phyloP scores from a whole-genome alignment of 2,329 filamentous ascomycete species.

The Penicillium sclerotiorum region DNA sequence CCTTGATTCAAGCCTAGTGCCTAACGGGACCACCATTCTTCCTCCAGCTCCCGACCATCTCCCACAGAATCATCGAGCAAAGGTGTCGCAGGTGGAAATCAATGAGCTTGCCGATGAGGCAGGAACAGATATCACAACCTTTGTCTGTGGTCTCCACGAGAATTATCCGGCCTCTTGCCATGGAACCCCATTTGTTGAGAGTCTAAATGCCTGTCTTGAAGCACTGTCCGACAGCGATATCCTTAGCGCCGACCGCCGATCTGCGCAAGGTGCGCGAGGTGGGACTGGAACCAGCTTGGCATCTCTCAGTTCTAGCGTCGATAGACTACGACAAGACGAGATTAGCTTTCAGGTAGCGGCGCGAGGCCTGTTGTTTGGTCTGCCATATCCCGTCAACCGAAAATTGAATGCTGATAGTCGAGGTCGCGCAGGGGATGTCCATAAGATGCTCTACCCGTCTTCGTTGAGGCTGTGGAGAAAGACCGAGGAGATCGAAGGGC shows the following conservation, averaged over 20 bases:
- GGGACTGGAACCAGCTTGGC: constrained; percentile 61
- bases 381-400: constrained; percentile 82
- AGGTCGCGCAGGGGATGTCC: constrained; percentile 58
- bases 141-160: constrained; percentile 87
- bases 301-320: constrained; percentile 50
- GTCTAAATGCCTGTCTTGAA: constrained; percentile 82
- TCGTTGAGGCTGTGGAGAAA: constrained; percentile 81
- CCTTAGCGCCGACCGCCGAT: constrained; percentile 65
- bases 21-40: constrained; percentile 43
- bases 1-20: constrained; percentile 52
- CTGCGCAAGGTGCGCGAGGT: constrained; percentile 41
- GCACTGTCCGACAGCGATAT: constrained; percentile 86
- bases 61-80: constrained; percentile 60
- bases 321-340: constrained; percentile 85
- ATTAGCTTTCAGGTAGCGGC: constrained; percentile 91
- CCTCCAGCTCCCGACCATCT: constrained; percentile 65
- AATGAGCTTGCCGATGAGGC: constrained; percentile 88
- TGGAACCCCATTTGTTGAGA: constrained; percentile 69
- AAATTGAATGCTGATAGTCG: constrained; percentile 42
- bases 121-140: constrained; percentile 88
- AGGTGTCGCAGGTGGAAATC: constrained; percentile 66
- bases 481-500: constrained; percentile 76
- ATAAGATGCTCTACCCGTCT: constrained; percentile 90
- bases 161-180: constrained; percentile 87
- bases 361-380: constrained; percentile 78